Evolutionary conservation across 116 monocot species (phyloP).

Genomic region (Phalaenopsis hybrid): DNA sequence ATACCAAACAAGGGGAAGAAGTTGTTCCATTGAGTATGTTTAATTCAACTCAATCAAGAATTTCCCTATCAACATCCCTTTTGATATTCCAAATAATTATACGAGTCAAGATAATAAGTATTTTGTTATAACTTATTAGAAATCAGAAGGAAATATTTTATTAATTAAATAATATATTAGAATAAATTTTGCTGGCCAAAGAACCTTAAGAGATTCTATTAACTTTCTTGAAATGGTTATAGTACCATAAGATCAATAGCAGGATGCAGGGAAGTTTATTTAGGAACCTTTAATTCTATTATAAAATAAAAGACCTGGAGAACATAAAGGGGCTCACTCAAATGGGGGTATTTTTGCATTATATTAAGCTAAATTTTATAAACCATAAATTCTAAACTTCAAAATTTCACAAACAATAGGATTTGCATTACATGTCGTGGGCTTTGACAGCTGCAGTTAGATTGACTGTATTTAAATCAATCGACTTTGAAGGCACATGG

Average conservation of each 20-base stretch:
- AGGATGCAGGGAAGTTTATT: background rate
- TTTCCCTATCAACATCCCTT: background rate
- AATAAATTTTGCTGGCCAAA: background rate
- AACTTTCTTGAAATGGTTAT: background rate
- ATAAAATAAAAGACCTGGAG: background rate
- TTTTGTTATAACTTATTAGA: background rate
- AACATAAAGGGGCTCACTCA: background rate
- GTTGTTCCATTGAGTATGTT: background rate
- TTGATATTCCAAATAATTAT: constrained; percentile 1
- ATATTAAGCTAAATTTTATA: background rate
- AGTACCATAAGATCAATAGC: background rate
- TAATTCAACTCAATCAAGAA: background rate
- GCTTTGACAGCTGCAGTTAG: too few species aligned
- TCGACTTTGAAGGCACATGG: too few species aligned
- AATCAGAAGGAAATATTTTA: background rate
- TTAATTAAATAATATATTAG: background rate
- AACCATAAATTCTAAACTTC: background rate
- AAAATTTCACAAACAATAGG: background rate
- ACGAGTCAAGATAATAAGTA: background rate
- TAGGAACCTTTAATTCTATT: background rate
- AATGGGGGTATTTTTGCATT: background rate
- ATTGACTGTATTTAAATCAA: too few species aligned
- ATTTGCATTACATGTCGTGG: background rate
- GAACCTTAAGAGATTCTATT: background rate
- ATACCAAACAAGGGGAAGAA: too few species aligned